Conservation (phyloP, 2,329 filamentous ascomycete genomes). For the Aspergillus brunneoviolaceus region DNA sequence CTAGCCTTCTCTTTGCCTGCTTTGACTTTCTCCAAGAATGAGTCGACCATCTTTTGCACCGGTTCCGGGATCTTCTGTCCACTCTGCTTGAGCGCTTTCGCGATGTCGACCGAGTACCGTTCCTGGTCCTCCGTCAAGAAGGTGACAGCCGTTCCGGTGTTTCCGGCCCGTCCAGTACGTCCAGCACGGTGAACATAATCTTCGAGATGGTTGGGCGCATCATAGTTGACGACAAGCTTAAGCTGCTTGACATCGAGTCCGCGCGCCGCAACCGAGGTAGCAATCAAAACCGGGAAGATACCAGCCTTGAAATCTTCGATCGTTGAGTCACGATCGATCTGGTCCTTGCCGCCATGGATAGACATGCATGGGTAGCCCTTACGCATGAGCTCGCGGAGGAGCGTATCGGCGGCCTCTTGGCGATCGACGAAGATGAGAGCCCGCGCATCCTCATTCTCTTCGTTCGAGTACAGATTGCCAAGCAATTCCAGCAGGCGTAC, state of each 20-base stretch:
- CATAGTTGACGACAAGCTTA: constrained; percentile 93
- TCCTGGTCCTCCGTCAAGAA: constrained; percentile 92
- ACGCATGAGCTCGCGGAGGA: constrained; percentile 73
- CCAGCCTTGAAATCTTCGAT: constrained; percentile 93
- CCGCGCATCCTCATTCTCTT: constrained; percentile 83
- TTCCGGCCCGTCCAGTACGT: constrained; percentile 89
- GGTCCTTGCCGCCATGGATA: constrained; percentile 91
- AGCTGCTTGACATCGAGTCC: constrained; percentile 95
- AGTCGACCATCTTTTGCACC: constrained; percentile 60
- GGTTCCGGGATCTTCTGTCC: constrained; percentile 76
- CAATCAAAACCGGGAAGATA: constrained; percentile 83
- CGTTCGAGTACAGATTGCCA: constrained; percentile 71
- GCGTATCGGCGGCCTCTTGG: constrained; percentile 82
- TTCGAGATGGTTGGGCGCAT: constrained; percentile 89
- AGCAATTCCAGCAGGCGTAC: constrained; percentile 79
- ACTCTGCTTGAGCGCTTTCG: constrained; percentile 89
- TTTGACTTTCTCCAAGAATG: constrained; percentile 87
- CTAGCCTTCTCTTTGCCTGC: constrained; percentile 82
- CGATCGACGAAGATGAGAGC: constrained; percentile 89
- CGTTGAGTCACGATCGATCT: constrained; percentile 87
- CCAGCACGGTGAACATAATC: constrained; percentile 95
- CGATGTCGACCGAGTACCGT: constrained; percentile 82
- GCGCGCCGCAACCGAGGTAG: constrained; percentile 91
- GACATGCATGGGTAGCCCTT: constrained; percentile 91
- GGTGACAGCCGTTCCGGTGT: constrained; percentile 90